A percentile compares a stretch with the other conserved stretches of the same genome.
Evolutionary conservation across 2,329 filamentous ascomycete species (phyloP).

Genomic region (Talaromyces sp.): DNA sequence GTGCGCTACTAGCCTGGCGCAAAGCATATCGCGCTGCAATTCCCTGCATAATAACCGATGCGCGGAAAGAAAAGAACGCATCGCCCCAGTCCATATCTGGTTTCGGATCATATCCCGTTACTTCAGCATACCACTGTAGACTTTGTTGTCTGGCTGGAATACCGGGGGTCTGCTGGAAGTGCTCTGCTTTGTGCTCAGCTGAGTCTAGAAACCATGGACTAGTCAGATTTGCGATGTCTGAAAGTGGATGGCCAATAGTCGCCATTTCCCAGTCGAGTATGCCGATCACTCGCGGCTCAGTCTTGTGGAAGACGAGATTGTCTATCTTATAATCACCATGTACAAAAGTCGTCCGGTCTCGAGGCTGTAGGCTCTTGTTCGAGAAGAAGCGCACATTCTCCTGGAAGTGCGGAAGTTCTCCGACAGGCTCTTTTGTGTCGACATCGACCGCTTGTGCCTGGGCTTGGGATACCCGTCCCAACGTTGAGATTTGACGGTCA

Average conservation of each 20-base stretch:
- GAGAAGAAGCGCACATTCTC: slow-evolving; percentile 75
- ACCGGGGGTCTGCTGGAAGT: slow-evolving; percentile 64
- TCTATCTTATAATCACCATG: slow-evolving; percentile 98
- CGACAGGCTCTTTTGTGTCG: slow-evolving; percentile 71
- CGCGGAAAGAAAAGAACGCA: slow-evolving; percentile 57
- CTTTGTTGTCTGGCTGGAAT: slow-evolving; percentile 57
- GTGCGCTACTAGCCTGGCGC: slow-evolving; percentile 82
- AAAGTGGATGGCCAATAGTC: slow-evolving; percentile 91
- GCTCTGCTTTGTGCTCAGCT: slow-evolving; percentile 32
- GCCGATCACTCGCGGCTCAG: slow-evolving; percentile 80
- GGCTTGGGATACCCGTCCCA: slow-evolving; percentile 68
- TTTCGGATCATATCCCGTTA: slow-evolving; percentile 65
- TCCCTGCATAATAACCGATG: slow-evolving; percentile 69
- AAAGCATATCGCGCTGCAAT: slow-evolving; percentile 83
- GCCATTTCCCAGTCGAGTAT: slow-evolving; percentile 99
- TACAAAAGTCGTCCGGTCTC: slow-evolving; percentile 71
- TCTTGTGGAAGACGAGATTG: slow-evolving; percentile 84
- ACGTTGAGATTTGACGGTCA: slow-evolving; percentile 76
- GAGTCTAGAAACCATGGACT: slow-evolving; percentile 36
- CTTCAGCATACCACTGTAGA: slow-evolving; percentile 61
- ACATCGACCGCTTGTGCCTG: slow-evolving; percentile 72
- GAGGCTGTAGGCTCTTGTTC: slow-evolving; percentile 63
- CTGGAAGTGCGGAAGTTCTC: slow-evolving; percentile 75
- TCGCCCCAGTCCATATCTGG: slow-evolving; percentile 57
- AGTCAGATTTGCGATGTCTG: slow-evolving; percentile 77